Percentiles rank a stretch among this genome's conserved stretches.
Evolutionary conservation across 2,329 filamentous ascomycete species (phyloP).

Genomic region (Colletotrichum aenigma): DNA sequence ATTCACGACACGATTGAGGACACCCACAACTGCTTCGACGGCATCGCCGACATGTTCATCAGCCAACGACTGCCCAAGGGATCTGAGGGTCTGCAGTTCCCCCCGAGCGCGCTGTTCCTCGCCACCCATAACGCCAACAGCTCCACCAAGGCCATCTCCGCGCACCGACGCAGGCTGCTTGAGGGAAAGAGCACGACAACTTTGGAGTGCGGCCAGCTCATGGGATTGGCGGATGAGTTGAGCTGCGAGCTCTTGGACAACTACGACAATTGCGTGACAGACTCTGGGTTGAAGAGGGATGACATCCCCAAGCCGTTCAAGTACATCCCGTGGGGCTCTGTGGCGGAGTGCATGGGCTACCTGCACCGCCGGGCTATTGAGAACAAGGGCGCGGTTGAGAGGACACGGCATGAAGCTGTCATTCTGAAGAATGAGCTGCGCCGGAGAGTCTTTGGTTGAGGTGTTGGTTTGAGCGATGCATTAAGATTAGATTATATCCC

Average conservation of each 20-base stretch:
- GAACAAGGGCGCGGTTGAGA: conserved; percentile 18
- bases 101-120: conserved; percentile 66
- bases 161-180: conserved; percentile 57
- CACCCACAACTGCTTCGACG: conserved; percentile 76
- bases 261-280: conserved; percentile 6
- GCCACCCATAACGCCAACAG: conserved; percentile 75
- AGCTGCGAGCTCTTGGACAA: conserved; percentile 63
- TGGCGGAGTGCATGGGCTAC: conserved; percentile 25
- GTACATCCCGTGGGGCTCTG: conserved; percentile 24
- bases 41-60: conserved; percentile 70
- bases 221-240: conserved; percentile 90
- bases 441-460: conserved; percentile 26
- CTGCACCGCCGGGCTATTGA: conserved; percentile 25
- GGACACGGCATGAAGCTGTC: conserved; percentile 28
- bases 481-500: background rate
- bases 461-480: background rate
- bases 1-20: conserved; percentile 76
- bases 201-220: conserved; percentile 39
- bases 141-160: conserved; percentile 63
- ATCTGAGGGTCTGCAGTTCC: conserved; percentile 52
- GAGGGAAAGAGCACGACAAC: conserved; percentile 43
- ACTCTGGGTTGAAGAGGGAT: conserved; percentile 7
- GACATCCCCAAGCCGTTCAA: conserved; percentile 22
- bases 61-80: conserved; percentile 53
- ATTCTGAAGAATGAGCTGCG: conserved; percentile 32